Evolutionary conservation across 164 flowering plant genomes (phyloP).

Genomic region (Umbilicus rupestris): DNA sequence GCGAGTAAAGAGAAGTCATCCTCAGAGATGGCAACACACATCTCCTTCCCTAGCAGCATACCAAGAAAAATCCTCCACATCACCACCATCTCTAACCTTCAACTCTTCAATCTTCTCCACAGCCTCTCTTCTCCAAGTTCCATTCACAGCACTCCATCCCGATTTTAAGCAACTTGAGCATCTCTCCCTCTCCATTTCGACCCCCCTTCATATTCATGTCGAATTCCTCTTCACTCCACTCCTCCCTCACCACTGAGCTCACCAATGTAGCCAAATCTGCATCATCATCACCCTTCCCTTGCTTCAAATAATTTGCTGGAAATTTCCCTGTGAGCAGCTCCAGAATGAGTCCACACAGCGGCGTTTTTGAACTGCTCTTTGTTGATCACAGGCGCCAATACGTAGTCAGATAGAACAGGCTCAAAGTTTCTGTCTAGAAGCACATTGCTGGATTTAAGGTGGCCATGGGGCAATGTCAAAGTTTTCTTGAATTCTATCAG

Average conservation of each 20-base stretch:
- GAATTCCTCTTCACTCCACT: conserved; percentile 46
- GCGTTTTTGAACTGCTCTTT: conserved; percentile 33
- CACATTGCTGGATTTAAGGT: conserved; percentile 63
- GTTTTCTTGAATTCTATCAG: neutral
- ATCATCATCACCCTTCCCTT: conserved; percentile 23
- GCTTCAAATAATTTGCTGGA: conserved; percentile 38
- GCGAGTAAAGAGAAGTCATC: conserved; percentile 22
- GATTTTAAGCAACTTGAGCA: conserved; percentile 47
- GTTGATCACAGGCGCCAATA: conserved; percentile 33
- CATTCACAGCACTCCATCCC: conserved; percentile 48
- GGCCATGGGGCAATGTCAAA: conserved; percentile 41
- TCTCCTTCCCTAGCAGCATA: conserved; percentile 20
- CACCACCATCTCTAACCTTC: conserved; percentile 25
- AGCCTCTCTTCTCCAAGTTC: conserved; percentile 35
- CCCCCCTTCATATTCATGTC: conserved; percentile 41
- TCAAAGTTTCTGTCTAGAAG: conserved; percentile 28
- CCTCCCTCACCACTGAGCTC: conserved; percentile 34
- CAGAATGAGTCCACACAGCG: conserved; percentile 52
- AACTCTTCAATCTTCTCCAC: conserved; percentile 36
- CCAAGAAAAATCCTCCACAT: conserved; percentile 16
- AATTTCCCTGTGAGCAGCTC: conserved; percentile 54
- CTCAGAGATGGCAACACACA: conserved; percentile 16
- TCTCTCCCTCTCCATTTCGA: conserved; percentile 25
- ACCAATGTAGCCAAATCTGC: conserved; percentile 43
- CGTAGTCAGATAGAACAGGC: conserved; percentile 41